Conservation (phyloP, 257 asterid genomes). For the Galeopsis tetrahit region DNA sequence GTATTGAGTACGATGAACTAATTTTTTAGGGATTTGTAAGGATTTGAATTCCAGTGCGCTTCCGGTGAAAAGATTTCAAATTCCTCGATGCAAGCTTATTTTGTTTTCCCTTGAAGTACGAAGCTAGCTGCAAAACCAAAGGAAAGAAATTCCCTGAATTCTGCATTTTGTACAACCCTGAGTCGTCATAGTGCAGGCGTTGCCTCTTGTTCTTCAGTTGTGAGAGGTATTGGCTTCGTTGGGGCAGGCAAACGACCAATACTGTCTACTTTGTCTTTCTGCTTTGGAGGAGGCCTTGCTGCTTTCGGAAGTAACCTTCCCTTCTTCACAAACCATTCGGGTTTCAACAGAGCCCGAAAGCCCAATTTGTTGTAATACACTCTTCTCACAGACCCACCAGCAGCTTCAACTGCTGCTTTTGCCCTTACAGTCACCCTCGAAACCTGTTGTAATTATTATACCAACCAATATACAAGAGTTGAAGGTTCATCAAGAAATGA, state of each 20-base stretch:
- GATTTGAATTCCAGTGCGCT: background rate
- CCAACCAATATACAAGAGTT: background rate
- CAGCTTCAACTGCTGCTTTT: constrained; percentile 91
- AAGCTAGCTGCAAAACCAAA: background rate
- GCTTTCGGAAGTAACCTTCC: constrained; percentile 89
- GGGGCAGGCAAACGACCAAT: constrained; percentile 95
- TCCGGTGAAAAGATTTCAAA: background rate
- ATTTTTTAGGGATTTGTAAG: background rate
- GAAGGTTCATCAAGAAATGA: background rate
- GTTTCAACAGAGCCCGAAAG: constrained; percentile 77
- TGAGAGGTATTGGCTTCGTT: constrained; percentile 78
- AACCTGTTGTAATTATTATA: constrained; percentile 48
- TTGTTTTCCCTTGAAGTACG: background rate
- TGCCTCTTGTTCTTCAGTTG: constrained; percentile 56
- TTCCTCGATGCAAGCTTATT: background rate
- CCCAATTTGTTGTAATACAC: constrained; percentile 91
- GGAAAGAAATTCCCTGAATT: background rate
- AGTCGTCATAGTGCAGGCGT: constrained; percentile 31
- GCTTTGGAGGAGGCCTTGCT: constrained; percentile 95
- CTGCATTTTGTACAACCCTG: background rate
- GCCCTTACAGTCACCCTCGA: constrained; percentile 95
- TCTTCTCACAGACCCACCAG: constrained; percentile 89
- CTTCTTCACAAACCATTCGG: constrained; percentile 96
- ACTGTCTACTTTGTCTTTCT: constrained; percentile 81
- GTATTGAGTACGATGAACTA: background rate